Evolutionary conservation across 2,329 filamentous ascomycete species (phyloP), one percentile per base, ranked within the genome.

Genomic region (Basipetospora chlamydospora): DNA sequence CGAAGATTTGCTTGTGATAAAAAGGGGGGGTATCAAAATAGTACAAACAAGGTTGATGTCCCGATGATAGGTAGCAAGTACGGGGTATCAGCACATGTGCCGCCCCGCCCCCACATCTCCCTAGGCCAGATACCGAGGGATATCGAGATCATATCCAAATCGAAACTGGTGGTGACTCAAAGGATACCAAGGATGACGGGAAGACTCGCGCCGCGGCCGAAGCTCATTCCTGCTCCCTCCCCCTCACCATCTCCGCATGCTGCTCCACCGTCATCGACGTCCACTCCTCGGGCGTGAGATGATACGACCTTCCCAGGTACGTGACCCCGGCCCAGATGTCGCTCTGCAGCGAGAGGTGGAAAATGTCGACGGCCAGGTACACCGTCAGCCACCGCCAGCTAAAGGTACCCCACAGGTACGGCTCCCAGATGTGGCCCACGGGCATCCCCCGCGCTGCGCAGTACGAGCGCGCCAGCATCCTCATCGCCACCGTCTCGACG

Each of bases 261-360:
- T 37, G 16, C 28, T 37, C 35, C 3, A 28, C 12, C 18, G 35
- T 25, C 35, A 37, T 30, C 12, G 26, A 28, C 18, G 35, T 33
- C 36, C 36, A 38, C 29, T 33, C 28, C 28, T 33, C 29, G 21
- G 36, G 36, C 21, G 36, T 33, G 21, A 33, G 23, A 28, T 38
- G 36, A 22, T 33, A 33, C n/a, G 21, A 28, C 25, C 36, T 15
- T 7, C 36, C 53, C 2, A 56, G 33, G 4, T 54, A 39, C 2
- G 61, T 59, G 11, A 64, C 52, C 0, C 55, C 28, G 2, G 58
- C 57, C 65, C 67, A 71, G 5, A 64, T 41, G 35, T 64, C 64
- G 3, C 57, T 54, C 6, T 61, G 57, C 13, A 68, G 43, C 6
- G 60, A 43, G 3, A 70, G 42, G 37, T 66, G 59, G 13, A 65